phyloP scores from a whole-genome alignment of 352 stramenopile species.

The Pilasporangium apinafurcum region DNA sequence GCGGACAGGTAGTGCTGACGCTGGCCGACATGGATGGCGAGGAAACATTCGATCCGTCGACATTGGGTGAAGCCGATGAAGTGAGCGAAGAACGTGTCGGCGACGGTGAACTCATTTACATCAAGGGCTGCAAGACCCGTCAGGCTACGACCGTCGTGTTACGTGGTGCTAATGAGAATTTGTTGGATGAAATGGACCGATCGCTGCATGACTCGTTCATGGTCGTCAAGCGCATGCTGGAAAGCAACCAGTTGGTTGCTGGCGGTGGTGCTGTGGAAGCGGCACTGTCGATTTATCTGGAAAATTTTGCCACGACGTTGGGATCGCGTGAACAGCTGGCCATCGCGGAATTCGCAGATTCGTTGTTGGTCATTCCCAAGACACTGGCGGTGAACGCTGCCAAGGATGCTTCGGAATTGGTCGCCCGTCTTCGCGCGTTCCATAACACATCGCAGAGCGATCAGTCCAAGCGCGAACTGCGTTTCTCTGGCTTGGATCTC shows the following conservation, averaged over 20 bases:
- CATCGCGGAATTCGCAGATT: constrained; percentile 98
- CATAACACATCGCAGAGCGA: constrained; percentile 95
- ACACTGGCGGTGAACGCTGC: constrained; percentile 98
- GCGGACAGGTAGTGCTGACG: constrained; percentile 94
- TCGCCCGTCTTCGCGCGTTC: constrained; percentile 94
- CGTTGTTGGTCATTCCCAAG: constrained; percentile 81
- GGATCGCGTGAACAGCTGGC: constrained; percentile 97
- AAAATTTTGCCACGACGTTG: constrained; percentile 97
- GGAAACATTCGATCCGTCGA: constrained; percentile 94
- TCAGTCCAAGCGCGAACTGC: constrained; percentile 62
- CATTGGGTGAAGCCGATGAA: constrained; percentile 90
- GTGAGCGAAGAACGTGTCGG: constrained; percentile 96
- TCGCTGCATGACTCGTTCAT: constrained; percentile 98
- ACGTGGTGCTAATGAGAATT: constrained; percentile 99
- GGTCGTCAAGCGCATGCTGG: constrained; percentile 99
- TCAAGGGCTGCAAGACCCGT: constrained; percentile 94
- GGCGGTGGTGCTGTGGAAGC: constrained; percentile 97
- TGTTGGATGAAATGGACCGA: constrained; percentile 99
- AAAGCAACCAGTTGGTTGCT: constrained; percentile 97
- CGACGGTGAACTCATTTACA: constrained; percentile 99
- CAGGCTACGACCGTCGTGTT: constrained; percentile 96
- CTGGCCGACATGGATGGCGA: constrained; percentile 98
- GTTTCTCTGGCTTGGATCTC: constrained; percentile 95
- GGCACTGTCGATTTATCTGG: constrained; percentile 97
- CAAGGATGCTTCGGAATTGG: constrained; percentile 98